Base-by-base conservation (phyloP, 441 rosid species). In the Croton setiger region DNA sequence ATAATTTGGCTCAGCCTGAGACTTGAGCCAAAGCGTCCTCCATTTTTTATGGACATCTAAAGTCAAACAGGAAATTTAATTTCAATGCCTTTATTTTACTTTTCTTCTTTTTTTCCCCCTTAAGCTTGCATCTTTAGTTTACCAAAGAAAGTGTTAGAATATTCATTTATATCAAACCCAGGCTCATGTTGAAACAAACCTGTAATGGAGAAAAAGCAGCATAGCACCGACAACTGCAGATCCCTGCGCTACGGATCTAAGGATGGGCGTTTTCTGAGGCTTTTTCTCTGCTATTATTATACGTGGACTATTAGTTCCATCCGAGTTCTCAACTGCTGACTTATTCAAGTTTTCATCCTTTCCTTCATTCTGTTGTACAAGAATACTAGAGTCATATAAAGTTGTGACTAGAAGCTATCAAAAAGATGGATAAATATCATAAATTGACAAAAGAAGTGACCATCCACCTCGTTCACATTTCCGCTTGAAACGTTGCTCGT, bases 211-310 rank as follows among this genome's bases (percentile, higher is more conserved):
- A 17, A 74, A 69, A 17, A 75, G 53, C 18, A 74, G 43, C 69
- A 75, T 33, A 54, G 54, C 74, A 5, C 81, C 78, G 41, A 72
- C 7, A 55, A 61, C 72, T 3, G 69, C 81, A 72, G 78, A 55
- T 55, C 76, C 76, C 18, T 60, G 72, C 18, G 53, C 79, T 55
- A 75, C 69, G n/a, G 81, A 57, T 66, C 68, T 75, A 33, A 78
- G 60, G 71, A 75, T 23, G 39, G 60, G 67, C 44, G 64, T 68
- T 66, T 58, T 68, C 60, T 66, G 71, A 12, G 72, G 66, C 67
- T 68, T 75, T 56, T 6, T 9, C 13, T 52, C 47, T 20, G 70
- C 67, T 12, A 5, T 51, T 66, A 14, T 61, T 37, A 0, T 65
- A 58, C n/a, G 39, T 0, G 0, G 11, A 51, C 57, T 52, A 9